These are phyloP conservation scores for Crotalaria pallida DNA, from an alignment of 306 rosid genomes.

Conservation along the genomic window DNA sequence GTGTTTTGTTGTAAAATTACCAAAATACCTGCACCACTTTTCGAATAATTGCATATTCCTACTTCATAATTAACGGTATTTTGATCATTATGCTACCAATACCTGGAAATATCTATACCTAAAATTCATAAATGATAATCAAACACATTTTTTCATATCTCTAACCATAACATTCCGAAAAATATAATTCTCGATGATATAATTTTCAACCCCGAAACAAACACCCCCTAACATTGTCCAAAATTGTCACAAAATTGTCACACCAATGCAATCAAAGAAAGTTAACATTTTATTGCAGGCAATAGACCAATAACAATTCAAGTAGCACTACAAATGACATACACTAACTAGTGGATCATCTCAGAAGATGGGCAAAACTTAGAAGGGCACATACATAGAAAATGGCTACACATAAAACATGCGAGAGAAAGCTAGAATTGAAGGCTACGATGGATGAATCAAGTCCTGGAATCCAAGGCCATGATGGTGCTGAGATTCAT, in stretches of 20 bases:
- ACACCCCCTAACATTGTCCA: conserved; percentile 1
- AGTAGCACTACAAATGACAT: background rate
- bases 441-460: background rate
- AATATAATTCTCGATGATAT: too few species aligned
- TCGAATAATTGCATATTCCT: too few species aligned
- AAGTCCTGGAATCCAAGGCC: conserved; percentile 38
- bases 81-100: too few species aligned
- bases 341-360: background rate
- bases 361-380: background rate
- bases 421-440: background rate
- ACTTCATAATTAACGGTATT: too few species aligned
- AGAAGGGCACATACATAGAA: background rate
- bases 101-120: too few species aligned
- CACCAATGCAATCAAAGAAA: background rate
- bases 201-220: too few species aligned
- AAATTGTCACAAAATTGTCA: background rate
- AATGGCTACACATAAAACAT: background rate
- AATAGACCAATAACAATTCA: background rate
- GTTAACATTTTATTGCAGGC: background rate
- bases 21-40: too few species aligned
- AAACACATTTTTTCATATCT: too few species aligned
- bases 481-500: conserved; percentile 66
- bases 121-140: too few species aligned
- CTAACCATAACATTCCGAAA: too few species aligned
- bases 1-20: too few species aligned